Evolutionary conservation across 495 filamentous ascomycete species (phyloP), one percentile per base, ranked within the genome.

Genomic region (Tuber aestivum): DNA sequence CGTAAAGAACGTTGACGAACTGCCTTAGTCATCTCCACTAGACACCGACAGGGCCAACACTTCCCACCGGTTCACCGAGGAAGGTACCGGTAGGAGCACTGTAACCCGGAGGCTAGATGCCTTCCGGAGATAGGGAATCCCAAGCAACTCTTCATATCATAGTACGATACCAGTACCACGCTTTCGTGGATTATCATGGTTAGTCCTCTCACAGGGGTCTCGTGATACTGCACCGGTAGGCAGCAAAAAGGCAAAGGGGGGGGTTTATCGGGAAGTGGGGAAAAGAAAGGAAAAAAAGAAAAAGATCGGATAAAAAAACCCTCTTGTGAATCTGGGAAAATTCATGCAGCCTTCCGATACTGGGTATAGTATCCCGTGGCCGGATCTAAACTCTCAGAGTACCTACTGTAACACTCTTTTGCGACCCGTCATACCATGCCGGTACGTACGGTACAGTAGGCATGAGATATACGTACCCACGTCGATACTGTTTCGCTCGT

Each of bases 281-380:
- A n/a, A 10, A 56, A n/a, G 18, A 32, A 61, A 61, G 16, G 8
- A n/a, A n/a, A n/a, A n/a, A 56, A 61, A 61, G 5, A n/a, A 16
- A 61, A 61, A 61, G n/a, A 61, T 61, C 50, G 50, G 50, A 61
- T 27, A n/a, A n/a, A n/a, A 61, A 61, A 61, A 61, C 50, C 10
- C 32, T 61, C 50, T 61, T 10, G 8, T 61, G 50, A 16, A 61
- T 61, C 50, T 61, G 6, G n/a, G 50, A 61, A 61, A 32, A 61
- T 32, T 32, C 50, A 16, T 61, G 50, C 50, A 61, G n/a, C 12
- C n/a, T 16, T 61, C 50, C 50, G 50, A 61, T 61, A 48, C 42
- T 16, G 42, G n/a, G n/a, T n/a, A n/a, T n/a, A n/a, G 42, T 48
- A 61, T 61, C 32, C 32, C 50, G n/a, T 61, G 50, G 50, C n/a